Evolutionary conservation across 768 basidiomycete species (phyloP).

Genomic region (Mrakia blollopis): DNA sequence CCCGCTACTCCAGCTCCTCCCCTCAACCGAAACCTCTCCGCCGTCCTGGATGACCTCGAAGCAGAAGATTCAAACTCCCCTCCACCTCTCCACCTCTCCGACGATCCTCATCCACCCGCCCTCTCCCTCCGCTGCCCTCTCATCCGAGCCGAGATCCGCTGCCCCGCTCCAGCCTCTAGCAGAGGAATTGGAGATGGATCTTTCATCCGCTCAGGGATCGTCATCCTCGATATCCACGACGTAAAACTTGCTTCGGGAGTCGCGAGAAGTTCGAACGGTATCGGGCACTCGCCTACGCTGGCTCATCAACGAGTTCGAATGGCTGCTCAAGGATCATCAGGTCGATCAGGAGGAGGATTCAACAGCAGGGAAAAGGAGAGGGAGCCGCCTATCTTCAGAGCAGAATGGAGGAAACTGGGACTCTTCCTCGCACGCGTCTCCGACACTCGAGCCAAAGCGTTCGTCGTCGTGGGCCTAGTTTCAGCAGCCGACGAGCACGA

Average conservation of each 20-base stretch:
- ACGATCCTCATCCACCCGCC: constrained; percentile 24
- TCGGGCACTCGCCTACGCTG: not conserved
- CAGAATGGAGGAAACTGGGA: constrained; percentile 39
- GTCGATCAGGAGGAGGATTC: not conserved
- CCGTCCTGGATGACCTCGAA: constrained; percentile 17
- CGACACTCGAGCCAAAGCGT: constrained; percentile 38
- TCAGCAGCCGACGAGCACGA: constrained; percentile 10
- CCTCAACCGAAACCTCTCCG: not conserved
- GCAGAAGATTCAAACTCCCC: not conserved
- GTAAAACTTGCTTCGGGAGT: not conserved
- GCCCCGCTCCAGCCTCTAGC: constrained; percentile 54
- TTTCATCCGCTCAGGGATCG: constrained; percentile 20
- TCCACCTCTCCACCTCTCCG: constrained; percentile 3
- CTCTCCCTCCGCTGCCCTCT: constrained; percentile 47
- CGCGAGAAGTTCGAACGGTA: not conserved
- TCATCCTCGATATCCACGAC: constrained; percentile 25
- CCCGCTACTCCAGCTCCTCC: constrained; percentile 45
- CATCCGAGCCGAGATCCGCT: constrained; percentile 64
- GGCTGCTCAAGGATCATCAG: not conserved
- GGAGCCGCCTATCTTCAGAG: not conserved
- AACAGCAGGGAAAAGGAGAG: not conserved
- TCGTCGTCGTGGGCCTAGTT: constrained; percentile 41
- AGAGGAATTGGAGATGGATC: constrained; percentile 35
- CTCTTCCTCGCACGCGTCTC: constrained; percentile 39
- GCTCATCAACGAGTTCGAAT: not conserved